Conservation (phyloP, 2,329 filamentous ascomycete species). For the Whalleya microplaca region DNA sequence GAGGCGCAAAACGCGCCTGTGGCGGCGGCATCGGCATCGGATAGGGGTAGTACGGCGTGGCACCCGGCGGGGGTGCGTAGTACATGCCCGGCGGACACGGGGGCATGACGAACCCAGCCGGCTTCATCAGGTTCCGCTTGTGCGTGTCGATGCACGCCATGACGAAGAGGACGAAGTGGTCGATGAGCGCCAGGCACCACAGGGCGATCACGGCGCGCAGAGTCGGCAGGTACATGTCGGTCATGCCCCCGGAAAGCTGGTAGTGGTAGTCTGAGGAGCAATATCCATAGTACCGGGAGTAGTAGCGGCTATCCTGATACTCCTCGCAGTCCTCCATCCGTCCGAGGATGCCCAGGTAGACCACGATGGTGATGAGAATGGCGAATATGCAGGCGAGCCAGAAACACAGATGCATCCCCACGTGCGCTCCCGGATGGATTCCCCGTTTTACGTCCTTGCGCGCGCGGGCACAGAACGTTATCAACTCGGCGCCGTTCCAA, state of each 20-base stretch:
- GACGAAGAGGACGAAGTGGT: conserved; percentile 81
- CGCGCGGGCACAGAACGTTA: conserved; percentile 32
- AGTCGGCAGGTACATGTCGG: conserved; percentile 36
- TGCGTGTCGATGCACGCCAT: conserved; percentile 38
- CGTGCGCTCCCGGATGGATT: conserved; percentile 38
- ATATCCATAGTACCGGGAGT: conserved; percentile 16
- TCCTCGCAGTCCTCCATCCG: conserved; percentile 5
- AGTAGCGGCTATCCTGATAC: background rate
- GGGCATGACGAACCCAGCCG: conserved; percentile 24
- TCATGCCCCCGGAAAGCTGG: conserved; percentile 2
- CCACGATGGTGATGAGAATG: conserved; percentile 19
- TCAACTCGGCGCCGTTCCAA: conserved; percentile 36
- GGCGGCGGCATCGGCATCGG: conserved; percentile 23
- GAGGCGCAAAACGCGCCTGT: conserved; percentile 8
- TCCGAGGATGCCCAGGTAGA: conserved; percentile 2
- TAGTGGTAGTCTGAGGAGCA: conserved; percentile 19
- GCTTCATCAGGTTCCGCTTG: conserved; percentile 31
- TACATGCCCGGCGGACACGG: conserved; percentile 18
- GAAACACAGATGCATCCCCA: conserved; percentile 33
- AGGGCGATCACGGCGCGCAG: conserved; percentile 67
- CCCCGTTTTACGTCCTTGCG: conserved; percentile 30
- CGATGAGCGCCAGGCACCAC: conserved; percentile 72
- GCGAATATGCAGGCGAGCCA: conserved; percentile 33
- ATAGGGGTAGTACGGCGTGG: conserved; percentile 26
- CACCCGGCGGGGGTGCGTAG: conserved; percentile 18